Evolutionary conservation across 108 stramenopile genomes (phyloP).

Genomic region (Discostella stelligeroides): DNA sequence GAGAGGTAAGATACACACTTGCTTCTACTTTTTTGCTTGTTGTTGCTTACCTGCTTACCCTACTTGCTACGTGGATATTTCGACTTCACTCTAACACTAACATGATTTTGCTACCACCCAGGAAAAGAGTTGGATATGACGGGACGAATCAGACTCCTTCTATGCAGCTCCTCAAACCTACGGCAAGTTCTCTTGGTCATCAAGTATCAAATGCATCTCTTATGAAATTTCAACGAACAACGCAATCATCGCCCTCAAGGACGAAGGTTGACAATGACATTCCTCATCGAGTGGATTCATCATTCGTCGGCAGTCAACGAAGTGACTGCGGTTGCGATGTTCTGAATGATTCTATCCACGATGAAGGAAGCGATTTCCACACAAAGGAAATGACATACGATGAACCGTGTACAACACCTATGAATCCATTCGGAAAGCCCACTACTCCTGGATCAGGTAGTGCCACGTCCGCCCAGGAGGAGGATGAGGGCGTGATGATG

Average conservation of each 20-base stretch:
- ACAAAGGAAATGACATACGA: constrained; percentile 12
- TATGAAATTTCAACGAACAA: neutral
- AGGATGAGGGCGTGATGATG: neutral
- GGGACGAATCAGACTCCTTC: constrained; percentile 25
- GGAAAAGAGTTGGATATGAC: constrained; percentile 25
- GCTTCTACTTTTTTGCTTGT: neutral
- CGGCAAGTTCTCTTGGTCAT: constrained; percentile 22
- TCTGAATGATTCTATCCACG: neutral
- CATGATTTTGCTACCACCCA: neutral
- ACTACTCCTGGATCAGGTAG: constrained; percentile 6
- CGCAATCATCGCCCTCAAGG: neutral
- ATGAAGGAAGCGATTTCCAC: neutral
- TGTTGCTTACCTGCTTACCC: too few species aligned
- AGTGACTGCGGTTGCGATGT: neutral
- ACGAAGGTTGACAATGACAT: neutral
- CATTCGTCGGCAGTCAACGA: neutral
- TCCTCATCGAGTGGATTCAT: neutral
- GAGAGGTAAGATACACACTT: constrained; percentile 9
- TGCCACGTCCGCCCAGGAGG: constrained; percentile 14
- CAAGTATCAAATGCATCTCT: constrained; percentile 15
- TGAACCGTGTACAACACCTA: neutral
- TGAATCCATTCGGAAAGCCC: constrained; percentile 22
- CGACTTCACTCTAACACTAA: too few species aligned
- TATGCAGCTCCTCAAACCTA: constrained; percentile 23
- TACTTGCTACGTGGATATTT: neutral